Percentiles rank a stretch among this genome's conserved stretches.
These are phyloP conservation scores for Thermomucor indicae-seudaticae DNA, from an alignment of 371 early-diverging fungal species.

Conservation along the genomic window DNA sequence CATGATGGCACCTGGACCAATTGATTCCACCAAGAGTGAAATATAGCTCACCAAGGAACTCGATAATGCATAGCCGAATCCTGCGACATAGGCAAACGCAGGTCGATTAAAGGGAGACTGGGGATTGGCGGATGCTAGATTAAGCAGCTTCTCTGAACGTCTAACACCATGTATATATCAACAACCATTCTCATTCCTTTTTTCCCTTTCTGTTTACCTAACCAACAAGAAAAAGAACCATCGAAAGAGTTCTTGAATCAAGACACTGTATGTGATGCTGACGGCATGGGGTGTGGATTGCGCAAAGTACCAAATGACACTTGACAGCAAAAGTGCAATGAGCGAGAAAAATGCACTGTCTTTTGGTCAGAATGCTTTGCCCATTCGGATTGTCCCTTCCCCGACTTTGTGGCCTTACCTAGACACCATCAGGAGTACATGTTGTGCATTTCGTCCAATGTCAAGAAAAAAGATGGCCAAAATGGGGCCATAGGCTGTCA, in stretches of 20 bases:
- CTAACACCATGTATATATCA: constrained; percentile 10
- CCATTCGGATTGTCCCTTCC: too few relatives aligned
- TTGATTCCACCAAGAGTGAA: constrained; percentile 56
- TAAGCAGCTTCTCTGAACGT: constrained; percentile 57
- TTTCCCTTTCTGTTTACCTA: constrained; percentile 28
- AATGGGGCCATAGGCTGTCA: constrained; percentile 75
- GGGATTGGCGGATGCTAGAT: constrained; percentile 51
- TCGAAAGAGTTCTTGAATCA: constrained; percentile 66
- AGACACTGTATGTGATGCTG: constrained; percentile 58
- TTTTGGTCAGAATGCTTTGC: background rate
- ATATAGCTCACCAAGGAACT: constrained; percentile 65
- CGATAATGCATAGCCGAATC: constrained; percentile 70
- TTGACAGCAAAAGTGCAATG: constrained; percentile 62
- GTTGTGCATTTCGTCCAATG: constrained; percentile 64
- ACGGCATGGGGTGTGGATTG: constrained; percentile 24
- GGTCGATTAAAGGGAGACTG: constrained; percentile 56
- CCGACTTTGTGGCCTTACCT: too few relatives aligned
- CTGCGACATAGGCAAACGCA: constrained; percentile 61
- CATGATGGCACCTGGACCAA: constrained; percentile 66
- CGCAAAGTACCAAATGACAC: constrained; percentile 65
- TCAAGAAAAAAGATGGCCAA: constrained; percentile 66
- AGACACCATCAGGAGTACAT: constrained; percentile 65
- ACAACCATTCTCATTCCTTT: background rate
- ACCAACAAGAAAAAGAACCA: constrained; percentile 54
- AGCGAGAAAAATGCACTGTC: constrained; percentile 75